Base-by-base conservation (phyloP, 306 rosid species). In the Fragaria ananassa region DNA sequence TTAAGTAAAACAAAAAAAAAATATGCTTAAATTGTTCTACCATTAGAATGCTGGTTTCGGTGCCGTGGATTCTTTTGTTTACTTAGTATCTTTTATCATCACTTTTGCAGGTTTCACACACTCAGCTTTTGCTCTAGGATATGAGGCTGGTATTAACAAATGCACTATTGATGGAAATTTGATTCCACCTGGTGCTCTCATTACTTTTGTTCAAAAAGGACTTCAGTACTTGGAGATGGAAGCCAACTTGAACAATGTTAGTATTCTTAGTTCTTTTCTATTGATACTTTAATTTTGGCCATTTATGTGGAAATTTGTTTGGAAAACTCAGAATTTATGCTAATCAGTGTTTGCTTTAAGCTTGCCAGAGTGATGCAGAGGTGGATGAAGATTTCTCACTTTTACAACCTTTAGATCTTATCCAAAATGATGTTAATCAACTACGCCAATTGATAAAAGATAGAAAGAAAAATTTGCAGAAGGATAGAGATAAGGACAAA, bases 221-320 rank as follows among this genome's bases (percentile, higher is more conserved):
- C 91, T 95, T 76, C 97, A 92, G 73, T 95, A 92, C 85, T 87
- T 95, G 86, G 99, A 95, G 89, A 92, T 92, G 99, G 99, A 95
- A 82, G 99, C 93, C 67, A 95, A 95, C 88, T 83, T 95, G 92
- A 95, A 86, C 87, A 90, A 90, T 89, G 97, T 95, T 84, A 95
- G 97, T 81, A 86, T 80, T 71, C 75, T 60, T 74, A 63, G 42
- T 70, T 77, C 71, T 76, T 68, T 72, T 64, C 78, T 46, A 37
- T 79, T 13, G 27, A 17, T 61, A 15, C 10, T 60, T 0, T 10
- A 25, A 60, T 11, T 15, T 46, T 42, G 19, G 56, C 35, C 23
- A 42, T 42, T 58, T 58, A 15, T 17, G 19, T 60, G 60, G 10
- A 44, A 29, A 11, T 31, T 17, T 83, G 54, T 50, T 9, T 58